Percentiles rank a stretch among this genome's conserved stretches.
phyloP scores from a whole-genome alignment of 148 eudicot genomes.

The Persicaria maculosa region DNA sequence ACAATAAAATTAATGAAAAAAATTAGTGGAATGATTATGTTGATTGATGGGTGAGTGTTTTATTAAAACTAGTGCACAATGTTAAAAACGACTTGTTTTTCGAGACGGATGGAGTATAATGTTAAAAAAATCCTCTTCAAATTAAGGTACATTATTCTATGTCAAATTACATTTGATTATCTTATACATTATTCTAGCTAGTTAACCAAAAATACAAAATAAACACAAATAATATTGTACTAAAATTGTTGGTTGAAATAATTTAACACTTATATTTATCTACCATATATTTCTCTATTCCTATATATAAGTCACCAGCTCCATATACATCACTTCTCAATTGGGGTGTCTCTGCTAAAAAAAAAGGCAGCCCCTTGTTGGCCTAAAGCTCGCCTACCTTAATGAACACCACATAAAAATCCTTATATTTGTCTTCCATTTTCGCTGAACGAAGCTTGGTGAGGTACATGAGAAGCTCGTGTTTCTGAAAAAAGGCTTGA shows the following conservation, averaged over 20 bases:
- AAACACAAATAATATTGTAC: background rate
- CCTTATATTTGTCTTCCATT: constrained; percentile 21
- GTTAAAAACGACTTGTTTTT: no score
- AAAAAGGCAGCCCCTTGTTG: constrained; percentile 27
- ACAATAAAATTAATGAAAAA: no score
- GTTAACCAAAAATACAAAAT: background rate
- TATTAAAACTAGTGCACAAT: no score
- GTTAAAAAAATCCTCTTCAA: no score
- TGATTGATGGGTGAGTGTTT: no score
- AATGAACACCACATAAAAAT: constrained; percentile 25
- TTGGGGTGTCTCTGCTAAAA: constrained; percentile 16
- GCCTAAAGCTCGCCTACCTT: constrained; percentile 20
- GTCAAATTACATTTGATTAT: background rate
- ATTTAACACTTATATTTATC: background rate
- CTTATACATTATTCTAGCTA: background rate
- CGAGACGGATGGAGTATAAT: no score
- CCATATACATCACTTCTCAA: constrained; percentile 4
- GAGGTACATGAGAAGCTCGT: constrained; percentile 22
- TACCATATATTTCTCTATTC: background rate
- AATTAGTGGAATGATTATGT: no score
- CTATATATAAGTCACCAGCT: background rate
- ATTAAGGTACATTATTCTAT: background rate
- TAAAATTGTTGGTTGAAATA: background rate
- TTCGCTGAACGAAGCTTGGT: constrained; percentile 30
- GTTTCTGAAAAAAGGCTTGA: constrained; percentile 27